phyloP scores from a whole-genome alignment of 768 basidiomycete species.

The Astraeus odoratus region DNA sequence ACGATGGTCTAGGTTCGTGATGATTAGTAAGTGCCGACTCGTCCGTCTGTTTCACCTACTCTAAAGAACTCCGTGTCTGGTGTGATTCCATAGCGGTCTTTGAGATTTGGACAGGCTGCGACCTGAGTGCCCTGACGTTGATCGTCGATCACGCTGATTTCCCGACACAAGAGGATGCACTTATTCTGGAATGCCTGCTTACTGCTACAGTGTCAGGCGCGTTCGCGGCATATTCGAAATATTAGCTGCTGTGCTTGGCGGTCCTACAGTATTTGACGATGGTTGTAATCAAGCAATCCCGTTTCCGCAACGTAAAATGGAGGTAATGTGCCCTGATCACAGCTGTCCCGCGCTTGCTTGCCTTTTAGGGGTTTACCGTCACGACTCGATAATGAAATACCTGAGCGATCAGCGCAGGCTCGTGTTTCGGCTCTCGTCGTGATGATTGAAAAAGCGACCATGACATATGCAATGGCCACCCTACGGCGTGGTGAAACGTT shows the following conservation, averaged over 20 bases:
- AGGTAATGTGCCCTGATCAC: neutral
- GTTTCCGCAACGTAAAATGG: neutral
- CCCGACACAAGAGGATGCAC: neutral
- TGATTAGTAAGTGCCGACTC: no score
- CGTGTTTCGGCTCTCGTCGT: constrained; percentile 7
- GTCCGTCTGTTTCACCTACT: neutral
- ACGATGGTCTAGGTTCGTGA: no score
- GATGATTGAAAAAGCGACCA: constrained; percentile 24
- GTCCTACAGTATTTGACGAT: neutral
- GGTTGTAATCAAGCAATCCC: neutral
- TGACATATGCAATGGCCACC: constrained; percentile 25
- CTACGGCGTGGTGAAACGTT: constrained; percentile 16
- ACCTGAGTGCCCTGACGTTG: neutral
- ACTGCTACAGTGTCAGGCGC: neutral
- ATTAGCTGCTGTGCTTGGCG: neutral
- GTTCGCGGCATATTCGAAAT: neutral
- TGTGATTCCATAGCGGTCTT: neutral
- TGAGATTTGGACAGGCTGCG: neutral
- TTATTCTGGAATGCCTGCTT: neutral
- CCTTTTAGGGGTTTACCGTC: constrained; percentile 20
- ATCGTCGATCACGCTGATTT: neutral
- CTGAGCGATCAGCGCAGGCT: constrained; percentile 21
- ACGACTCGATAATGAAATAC: constrained; percentile 25
- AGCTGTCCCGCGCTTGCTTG: constrained; percentile 9
- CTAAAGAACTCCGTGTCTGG: neutral